Base-by-base conservation (phyloP, 148 eudicot genomes). In the Diospyros lotus region DNA sequence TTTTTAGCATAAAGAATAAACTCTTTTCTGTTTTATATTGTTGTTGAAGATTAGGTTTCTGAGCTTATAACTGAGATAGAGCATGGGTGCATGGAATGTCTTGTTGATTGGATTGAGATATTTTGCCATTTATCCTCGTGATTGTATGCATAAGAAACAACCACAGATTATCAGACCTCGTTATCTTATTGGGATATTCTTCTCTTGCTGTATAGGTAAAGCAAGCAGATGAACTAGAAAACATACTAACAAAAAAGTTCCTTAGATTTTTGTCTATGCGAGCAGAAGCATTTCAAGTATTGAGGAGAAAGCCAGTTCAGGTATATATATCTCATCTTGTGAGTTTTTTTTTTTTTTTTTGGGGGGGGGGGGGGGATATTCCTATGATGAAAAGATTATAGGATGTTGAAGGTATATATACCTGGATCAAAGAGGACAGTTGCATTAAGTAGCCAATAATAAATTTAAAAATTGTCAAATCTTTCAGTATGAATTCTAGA, bases 201-300 rank as follows among this genome's bases (percentile, higher is more conserved):
- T 74, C 40, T 52, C 44, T 62, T 71, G 11, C 58, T 69, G 15
- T 77, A 66, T 72, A 95, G 99, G 97, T 95, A 58, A 95, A 89
- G 80, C 99, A 95, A 77, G 84, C 99, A 40, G 99, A 95, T 87
- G 99, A 95, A 85, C 90, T 95, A 77, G 99, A 95, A 82, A 93
- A 93, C 82, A 93, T 95, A 61, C 81, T 95, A 61, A 80, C 99
- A 40, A 95, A 95, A 82, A 95, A 95, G 75, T 94, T 95, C 62
- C 97, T 95, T 51, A 84, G 99, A 83, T 95, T 95, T 85, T 80
- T 92, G 83, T 92, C 99, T 4, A 95, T 95, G 99, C 84, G 99
- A 78, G 99, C 99, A 28, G 97, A 95, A 88, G 99, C 97, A 75
- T 95, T 95, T 89, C 89, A 95, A 82, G 96, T 95, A 41, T 75